Evolutionary conservation across 345 rosid species (phyloP), one percentile per base, ranked within the genome.

Genomic region (Gossypium mustelinum): DNA sequence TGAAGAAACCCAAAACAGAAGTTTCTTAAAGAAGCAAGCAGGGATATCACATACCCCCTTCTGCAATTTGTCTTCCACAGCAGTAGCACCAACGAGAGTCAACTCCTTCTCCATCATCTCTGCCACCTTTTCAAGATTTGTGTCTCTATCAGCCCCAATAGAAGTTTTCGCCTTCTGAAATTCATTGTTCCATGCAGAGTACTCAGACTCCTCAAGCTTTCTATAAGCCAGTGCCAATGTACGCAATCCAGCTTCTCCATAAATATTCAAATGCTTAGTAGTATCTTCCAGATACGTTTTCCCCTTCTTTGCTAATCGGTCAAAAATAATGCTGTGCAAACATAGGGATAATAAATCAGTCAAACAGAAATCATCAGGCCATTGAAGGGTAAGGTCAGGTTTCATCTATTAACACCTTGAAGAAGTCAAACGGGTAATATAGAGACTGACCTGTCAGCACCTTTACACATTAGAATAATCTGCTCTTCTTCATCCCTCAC

Each of bases 11-110:
- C 61, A 59, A 74, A 64, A 9, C n/a, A 41, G 22, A 74, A 65
- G 64, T 70, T 43, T 55, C 51, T 29, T 51, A 0, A 62, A 55
- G 20, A 41, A 56, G 44, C 45, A 67, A 22, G n/a, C 48, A 79
- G 80, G 52, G 55, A 77, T 47, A 17, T 73, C 13, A 2, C 70
- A 58, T 89, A 95, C 99, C 93, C 99, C 99, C 72, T 85, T 88
- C 75, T 95, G 99, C 80, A 95, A 83, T 82, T 93, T 95, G 85
- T 95, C 99, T 85, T 95, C 99, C 70, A 95, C 99, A 67, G 99
- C 99, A 48, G 99, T 95, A 75, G 98, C 97, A 74, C 98, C 99
- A 10, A 95, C 76, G 56, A 95, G 99, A 66, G 89, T 88, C 82
- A 95, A 82, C 2, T 93, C 98, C 77, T 75, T 95, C 81, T 95